Percentiles rank a stretch among this genome's conserved stretches.
phyloP scores from a whole-genome alignment of 108 stramenopile genomes.

The Fistulifera solaris region DNA sequence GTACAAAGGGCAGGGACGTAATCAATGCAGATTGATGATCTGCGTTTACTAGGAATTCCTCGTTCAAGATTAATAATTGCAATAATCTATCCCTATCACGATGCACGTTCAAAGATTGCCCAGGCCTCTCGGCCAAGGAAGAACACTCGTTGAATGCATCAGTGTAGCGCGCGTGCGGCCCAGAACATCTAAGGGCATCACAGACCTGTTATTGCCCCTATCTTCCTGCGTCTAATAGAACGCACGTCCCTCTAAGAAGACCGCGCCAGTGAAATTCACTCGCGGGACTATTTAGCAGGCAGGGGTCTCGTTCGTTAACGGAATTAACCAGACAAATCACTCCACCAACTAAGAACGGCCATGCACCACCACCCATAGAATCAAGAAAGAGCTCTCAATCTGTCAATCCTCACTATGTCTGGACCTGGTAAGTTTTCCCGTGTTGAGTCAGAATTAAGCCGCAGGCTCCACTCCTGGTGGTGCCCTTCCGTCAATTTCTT shows the following conservation, averaged over 20 bases:
- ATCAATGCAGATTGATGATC: conserved; percentile 87
- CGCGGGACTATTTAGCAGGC: conserved; percentile 86
- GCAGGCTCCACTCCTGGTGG: conserved; percentile 71
- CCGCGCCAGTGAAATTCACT: conserved; percentile 61
- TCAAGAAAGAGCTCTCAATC: conserved; percentile 83
- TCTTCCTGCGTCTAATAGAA: conserved; percentile 89
- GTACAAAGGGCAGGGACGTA: conserved; percentile 66
- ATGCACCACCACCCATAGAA: conserved; percentile 80
- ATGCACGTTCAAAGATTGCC: conserved; percentile 62
- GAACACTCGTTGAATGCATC: conserved; percentile 88
- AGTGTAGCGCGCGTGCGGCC: conserved; percentile 98
- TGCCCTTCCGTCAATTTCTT: conserved; percentile 83
- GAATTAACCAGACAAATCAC: conserved; percentile 99
- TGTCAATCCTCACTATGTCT: conserved; percentile 82
- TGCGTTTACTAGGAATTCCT: conserved; percentile 99
- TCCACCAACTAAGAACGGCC: conserved; percentile 78
- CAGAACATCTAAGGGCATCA: conserved; percentile 99
- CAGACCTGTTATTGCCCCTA: conserved; percentile 98
- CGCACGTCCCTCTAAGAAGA: conserved; percentile 96
- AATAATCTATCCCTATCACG: conserved; percentile 97
- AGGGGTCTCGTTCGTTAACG: conserved; percentile 99
- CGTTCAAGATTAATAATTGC: conserved; percentile 99
- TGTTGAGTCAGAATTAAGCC: conserved; percentile 83
- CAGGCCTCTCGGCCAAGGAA: conserved; percentile 23
- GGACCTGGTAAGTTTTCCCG: conserved; percentile 75